Conservation (phyloP, 768 basidiomycete genomes). For the Agaricus subrufescens region DNA sequence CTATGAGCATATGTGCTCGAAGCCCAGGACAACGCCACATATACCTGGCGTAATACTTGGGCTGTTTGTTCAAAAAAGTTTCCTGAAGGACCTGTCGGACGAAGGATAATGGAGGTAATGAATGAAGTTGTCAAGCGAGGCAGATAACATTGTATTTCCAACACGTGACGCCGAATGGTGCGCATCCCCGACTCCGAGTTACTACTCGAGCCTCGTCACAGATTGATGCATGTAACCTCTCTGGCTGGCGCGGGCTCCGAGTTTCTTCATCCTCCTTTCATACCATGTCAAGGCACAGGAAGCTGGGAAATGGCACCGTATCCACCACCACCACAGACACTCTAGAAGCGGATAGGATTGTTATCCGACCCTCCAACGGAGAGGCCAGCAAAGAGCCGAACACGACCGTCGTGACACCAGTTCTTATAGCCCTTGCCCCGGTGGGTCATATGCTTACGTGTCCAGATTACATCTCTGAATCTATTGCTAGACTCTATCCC, state of each 20-base stretch:
- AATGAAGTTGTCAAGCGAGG: constrained; percentile 50
- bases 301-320: background rate
- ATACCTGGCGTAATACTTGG: constrained; percentile 62
- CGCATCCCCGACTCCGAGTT: background rate
- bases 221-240: background rate
- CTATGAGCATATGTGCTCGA: constrained; percentile 39
- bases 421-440: constrained; percentile 11
- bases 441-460: background rate
- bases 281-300: background rate
- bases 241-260: background rate
- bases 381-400: background rate
- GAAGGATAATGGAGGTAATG: constrained; percentile 45
- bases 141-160: constrained; percentile 4
- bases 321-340: background rate
- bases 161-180: no score
- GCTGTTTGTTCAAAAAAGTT: constrained; percentile 58
- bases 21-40: constrained; percentile 52
- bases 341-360: background rate
- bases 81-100: constrained; percentile 49
- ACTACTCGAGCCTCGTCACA: background rate
- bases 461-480: constrained; percentile 2
- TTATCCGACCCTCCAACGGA: background rate
- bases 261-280: background rate
- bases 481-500: constrained; percentile 25
- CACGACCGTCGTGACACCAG: constrained; percentile 11